Conservation (phyloP, 108 stramenopile genomes). For the Nitzschia palea region DNA sequence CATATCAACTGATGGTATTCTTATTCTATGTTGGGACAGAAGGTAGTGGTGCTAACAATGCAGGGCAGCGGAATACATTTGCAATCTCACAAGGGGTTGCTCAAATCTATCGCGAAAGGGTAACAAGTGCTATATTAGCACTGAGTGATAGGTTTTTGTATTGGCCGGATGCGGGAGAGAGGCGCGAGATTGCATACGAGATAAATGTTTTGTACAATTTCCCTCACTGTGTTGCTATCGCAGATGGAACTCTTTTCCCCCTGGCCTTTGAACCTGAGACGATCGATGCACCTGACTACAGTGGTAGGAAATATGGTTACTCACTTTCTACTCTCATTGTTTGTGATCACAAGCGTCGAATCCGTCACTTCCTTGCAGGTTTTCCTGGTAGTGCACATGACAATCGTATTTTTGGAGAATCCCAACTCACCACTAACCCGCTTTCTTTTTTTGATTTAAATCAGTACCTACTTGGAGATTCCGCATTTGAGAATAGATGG, state of each 20-base stretch:
- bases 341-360: constrained; percentile 24
- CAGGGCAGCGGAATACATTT: neutral
- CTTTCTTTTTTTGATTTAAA: neutral
- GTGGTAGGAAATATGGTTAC: constrained; percentile 26
- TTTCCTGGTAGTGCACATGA: constrained; percentile 14
- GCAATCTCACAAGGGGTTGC: neutral
- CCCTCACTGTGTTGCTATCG: constrained; percentile 29
- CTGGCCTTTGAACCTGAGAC: constrained; percentile 20
- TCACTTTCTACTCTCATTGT: constrained; percentile 18
- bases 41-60: constrained; percentile 2
- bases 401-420: constrained; percentile 4
- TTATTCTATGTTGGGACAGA: constrained; percentile 21
- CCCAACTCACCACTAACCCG: neutral
- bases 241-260: constrained; percentile 34
- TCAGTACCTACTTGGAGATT: constrained; percentile 13
- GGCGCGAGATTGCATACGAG: constrained; percentile 11
- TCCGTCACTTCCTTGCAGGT: constrained; percentile 4
- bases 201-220: constrained; percentile 13
- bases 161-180: constrained; percentile 34
- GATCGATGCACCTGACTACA: constrained; percentile 25
- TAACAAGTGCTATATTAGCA: constrained; percentile 2
- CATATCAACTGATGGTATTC: constrained; percentile 29
- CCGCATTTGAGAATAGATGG: neutral
- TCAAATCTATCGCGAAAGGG: neutral
- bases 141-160: neutral